Evolutionary conservation across 1,284 basidiomycete species (phyloP), one percentile per base, ranked within the genome.

Genomic region (Golubevia pallescens): DNA sequence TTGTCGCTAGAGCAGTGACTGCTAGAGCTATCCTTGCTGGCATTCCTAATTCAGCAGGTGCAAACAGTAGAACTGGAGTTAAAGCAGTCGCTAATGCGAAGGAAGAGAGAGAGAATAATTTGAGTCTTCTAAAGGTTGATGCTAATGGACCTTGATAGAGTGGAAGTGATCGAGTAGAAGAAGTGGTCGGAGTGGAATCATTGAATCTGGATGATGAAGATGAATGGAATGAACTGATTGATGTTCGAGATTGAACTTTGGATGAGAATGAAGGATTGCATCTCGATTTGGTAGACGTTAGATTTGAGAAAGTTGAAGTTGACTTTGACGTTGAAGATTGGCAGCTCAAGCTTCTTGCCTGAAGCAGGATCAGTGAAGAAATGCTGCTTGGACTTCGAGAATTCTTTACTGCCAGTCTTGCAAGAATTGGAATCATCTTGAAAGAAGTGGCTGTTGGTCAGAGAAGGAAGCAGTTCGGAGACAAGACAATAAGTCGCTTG

Each of bases 41-140:
- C 52, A 89, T 78, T 0, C 92, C 92, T 14, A 95, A 88, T 24
- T 89, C 89, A 4, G 92, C 92, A 68, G 93, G 92, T 66, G 93
- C 88, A 56, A 93, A 84, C 82, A 95, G 91, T 66, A 95, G 90
- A 86, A 94, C 89, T 1, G 93, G 93, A 0, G 92, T 88, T 75
- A 94, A 87, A 2, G 89, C 87, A 61, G 88, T 86, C n/a, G 92
- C 91, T 57, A 94, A 89, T 3, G 88, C 88, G 60, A 95, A 88
- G 1, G 93, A 93, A 54, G 90, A 90, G 1, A 95, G 86, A 7
- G 93, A 94, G 86, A 95, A 94, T 23, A 93, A 86, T 81, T 95
- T 95, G 64, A 93, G 88, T 6, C 90, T 89, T 57, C 90, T 89
- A 86, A 93, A 94, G 0, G 92, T 92, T 57, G 87, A 80, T 0